Evolutionary conservation across 2,329 filamentous ascomycete genomes (phyloP).

Genomic region (Calonectria hongkongensis): DNA sequence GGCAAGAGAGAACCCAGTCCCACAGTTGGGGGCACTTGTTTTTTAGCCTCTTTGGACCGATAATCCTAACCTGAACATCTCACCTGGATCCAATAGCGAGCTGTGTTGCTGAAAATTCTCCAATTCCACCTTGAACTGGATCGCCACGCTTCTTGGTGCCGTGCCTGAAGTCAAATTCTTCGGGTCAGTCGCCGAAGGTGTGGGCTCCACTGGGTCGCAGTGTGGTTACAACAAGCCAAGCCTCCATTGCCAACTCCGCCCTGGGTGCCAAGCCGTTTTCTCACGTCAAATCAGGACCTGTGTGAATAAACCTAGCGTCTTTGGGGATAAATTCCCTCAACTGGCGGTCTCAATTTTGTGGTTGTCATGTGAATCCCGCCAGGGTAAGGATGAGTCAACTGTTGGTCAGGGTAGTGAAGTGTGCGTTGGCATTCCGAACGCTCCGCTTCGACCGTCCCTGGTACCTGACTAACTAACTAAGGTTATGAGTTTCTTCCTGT

Average conservation of each 20-base stretch:
- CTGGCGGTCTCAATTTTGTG: background rate
- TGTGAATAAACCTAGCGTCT: conserved; percentile 46
- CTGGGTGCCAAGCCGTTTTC: conserved; percentile 16
- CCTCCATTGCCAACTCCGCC: conserved; percentile 8
- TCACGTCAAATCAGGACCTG: conserved; percentile 1
- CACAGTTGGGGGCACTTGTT: conserved; percentile 42
- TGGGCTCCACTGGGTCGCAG: background rate
- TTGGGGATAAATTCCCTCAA: conserved; percentile 34
- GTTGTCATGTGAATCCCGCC: conserved; percentile 26
- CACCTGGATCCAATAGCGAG: conserved; percentile 38
- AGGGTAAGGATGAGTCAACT: conserved; percentile 16
- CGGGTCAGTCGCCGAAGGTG: conserved; percentile 48
- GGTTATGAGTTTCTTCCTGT: background rate
- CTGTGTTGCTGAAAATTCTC: conserved; percentile 34
- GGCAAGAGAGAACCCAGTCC: conserved; percentile 42
- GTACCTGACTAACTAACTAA: background rate
- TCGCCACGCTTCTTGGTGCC: background rate
- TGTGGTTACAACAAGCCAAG: conserved; percentile 8
- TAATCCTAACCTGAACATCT: conserved; percentile 32
- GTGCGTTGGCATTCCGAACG: conserved; percentile 5
- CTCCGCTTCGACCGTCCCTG: background rate
- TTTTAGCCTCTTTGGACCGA: conserved; percentile 37
- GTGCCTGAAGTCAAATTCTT: conserved; percentile 28
- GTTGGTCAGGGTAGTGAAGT: background rate
- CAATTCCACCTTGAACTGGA: conserved; percentile 2